These are phyloP conservation scores for Beta vulgaris DNA, from an alignment of 148 eudicot genomes.

Conservation along the genomic window DNA sequence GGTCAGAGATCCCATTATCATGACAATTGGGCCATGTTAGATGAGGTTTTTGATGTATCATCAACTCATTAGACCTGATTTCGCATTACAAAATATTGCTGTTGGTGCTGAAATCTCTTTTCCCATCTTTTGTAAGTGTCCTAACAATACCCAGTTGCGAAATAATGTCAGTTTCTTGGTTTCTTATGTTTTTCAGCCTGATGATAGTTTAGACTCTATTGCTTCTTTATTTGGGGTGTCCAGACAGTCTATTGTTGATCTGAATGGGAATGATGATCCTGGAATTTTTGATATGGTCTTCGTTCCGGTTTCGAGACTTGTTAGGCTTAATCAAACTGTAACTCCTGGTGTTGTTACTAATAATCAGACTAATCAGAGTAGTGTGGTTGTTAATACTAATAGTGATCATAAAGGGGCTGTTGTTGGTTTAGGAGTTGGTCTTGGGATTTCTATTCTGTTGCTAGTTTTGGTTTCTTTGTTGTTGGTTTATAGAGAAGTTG, in stretches of 20 bases:
- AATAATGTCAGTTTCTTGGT: conserved; percentile 44
- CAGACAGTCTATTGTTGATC: conserved; percentile 31
- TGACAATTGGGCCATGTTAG: background rate
- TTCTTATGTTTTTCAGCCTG: conserved; percentile 72
- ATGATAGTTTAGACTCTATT: conserved; percentile 40
- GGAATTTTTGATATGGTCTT: conserved; percentile 46
- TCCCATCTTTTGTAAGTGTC: conserved; percentile 86
- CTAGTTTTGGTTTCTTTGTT: conserved; percentile 43
- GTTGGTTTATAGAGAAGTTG: conserved; percentile 39
- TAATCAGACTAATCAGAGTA: conserved; percentile 15
- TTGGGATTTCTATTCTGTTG: conserved; percentile 57
- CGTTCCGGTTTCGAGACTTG: conserved; percentile 64
- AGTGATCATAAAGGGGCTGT: conserved; percentile 38
- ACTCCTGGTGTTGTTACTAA: conserved; percentile 32
- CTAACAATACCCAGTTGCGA: conserved; percentile 35
- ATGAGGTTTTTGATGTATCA: background rate
- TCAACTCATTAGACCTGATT: too few relatives aligned
- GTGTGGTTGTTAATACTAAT: background rate
- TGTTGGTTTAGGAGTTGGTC: conserved; percentile 54
- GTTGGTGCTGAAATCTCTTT: too few relatives aligned
- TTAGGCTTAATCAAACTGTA: conserved; percentile 50
- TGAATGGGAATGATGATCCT: conserved; percentile 44
- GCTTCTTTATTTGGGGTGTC: conserved; percentile 50
- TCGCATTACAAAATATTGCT: too few relatives aligned
- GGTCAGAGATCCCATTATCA: conserved; percentile 16